phyloP scores from a whole-genome alignment of 257 asterid genomes.

The Paulownia fortunei region DNA sequence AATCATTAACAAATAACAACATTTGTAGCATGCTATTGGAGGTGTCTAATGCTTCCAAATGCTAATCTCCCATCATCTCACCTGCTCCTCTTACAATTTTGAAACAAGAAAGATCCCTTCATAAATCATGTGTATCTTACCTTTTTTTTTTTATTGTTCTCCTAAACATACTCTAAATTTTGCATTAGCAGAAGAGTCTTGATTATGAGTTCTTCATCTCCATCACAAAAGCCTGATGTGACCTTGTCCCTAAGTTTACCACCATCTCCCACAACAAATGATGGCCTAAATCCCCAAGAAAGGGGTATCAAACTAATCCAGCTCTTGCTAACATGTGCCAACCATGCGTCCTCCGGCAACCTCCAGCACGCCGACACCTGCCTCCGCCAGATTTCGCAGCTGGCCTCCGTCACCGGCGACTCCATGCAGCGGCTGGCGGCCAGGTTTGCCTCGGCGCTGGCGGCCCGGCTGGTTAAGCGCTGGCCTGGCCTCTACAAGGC shows the following conservation, averaged over 20 bases:
- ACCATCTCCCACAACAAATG: constrained; percentile 14
- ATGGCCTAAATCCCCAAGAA: constrained; percentile 46
- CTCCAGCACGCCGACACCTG: constrained; percentile 57
- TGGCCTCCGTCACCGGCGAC: constrained; percentile 55
- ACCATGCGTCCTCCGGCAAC: constrained; percentile 56
- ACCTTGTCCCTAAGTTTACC: constrained; percentile 47
- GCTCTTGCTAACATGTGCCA: constrained; percentile 54
- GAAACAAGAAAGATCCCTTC: constrained; percentile 12
- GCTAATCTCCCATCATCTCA: constrained; percentile 22
- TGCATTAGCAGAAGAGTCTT: neutral
- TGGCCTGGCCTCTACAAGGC: constrained; percentile 72
- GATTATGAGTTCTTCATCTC: constrained; percentile 45
- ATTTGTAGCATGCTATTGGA: constrained; percentile 37
- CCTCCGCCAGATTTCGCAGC: constrained; percentile 45
- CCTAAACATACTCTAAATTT: neutral
- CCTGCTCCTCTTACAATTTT: constrained; percentile 30
- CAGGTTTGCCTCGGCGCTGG: constrained; percentile 59
- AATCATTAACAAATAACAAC: constrained; percentile 31
- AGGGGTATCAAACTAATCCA: constrained; percentile 51
- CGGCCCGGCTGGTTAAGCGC: constrained; percentile 53
- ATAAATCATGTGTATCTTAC: neutral
- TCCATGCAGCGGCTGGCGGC: constrained; percentile 57
- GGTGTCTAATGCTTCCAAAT: constrained; percentile 35
- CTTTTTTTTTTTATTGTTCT: neutral
- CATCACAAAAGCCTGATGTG: constrained; percentile 44